phyloP scores from a whole-genome alignment of 352 stramenopile genomes.

The Globisporangium paroecandrum region DNA sequence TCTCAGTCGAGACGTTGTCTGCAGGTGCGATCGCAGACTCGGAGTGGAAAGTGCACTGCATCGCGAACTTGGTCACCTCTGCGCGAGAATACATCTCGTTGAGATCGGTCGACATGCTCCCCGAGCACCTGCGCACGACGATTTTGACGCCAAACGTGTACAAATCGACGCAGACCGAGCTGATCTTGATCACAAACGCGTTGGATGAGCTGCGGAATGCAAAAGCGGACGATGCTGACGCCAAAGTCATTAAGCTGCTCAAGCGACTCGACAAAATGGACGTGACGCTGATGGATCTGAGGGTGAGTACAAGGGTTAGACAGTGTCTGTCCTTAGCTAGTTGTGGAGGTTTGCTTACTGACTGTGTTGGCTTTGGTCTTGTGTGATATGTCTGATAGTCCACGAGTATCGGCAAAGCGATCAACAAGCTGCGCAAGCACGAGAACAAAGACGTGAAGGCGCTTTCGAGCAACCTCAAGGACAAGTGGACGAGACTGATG shows the following conservation, averaged over 20 bases:
- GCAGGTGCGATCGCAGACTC: constrained; percentile 59
- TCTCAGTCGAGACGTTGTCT: constrained; percentile 65
- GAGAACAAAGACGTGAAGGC: constrained; percentile 45
- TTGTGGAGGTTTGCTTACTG: constrained; percentile 6
- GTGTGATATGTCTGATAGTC: constrained; percentile 29
- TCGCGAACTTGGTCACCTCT: constrained; percentile 78
- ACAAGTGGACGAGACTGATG: constrained; percentile 81
- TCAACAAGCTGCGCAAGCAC: constrained; percentile 85
- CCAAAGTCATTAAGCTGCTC: constrained; percentile 59
- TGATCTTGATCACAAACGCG: constrained; percentile 59
- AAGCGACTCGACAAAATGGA: constrained; percentile 69
- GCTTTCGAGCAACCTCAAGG: constrained; percentile 51
- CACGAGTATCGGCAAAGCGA: constrained; percentile 81
- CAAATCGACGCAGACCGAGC: constrained; percentile 75
- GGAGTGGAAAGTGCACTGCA: constrained; percentile 74
- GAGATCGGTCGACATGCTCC: constrained; percentile 80
- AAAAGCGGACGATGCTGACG: constrained; percentile 20
- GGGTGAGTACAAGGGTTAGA: constrained; percentile 30
- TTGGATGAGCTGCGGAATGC: constrained; percentile 55
- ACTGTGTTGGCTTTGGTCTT: constrained; percentile 8
- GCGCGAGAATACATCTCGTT: constrained; percentile 81
- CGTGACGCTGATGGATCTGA: constrained; percentile 75
- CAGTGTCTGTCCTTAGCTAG: background rate
- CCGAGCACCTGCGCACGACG: constrained; percentile 69
- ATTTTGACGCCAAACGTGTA: constrained; percentile 78